These are phyloP conservation scores for Acaromyces ingoldii DNA, from an alignment of 1,284 basidiomycete genomes.

Conservation along the genomic window DNA sequence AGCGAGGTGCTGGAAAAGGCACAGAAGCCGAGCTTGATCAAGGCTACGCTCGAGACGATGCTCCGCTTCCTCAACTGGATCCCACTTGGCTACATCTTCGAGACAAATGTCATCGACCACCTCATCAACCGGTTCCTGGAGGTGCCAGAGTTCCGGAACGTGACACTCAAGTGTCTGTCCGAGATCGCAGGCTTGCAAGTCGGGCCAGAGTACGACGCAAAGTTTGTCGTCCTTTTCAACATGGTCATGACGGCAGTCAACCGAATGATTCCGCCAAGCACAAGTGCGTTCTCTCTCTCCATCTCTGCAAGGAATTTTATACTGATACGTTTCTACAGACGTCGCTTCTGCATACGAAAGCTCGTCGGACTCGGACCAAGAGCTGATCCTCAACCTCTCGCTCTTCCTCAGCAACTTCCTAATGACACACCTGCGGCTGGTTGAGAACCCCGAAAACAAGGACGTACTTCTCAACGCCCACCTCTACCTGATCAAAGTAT, in stretches of 20 bases:
- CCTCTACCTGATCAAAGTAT: constrained; percentile 97
- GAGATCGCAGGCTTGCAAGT: constrained; percentile 82
- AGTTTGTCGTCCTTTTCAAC: constrained; percentile 95
- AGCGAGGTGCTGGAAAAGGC: constrained; percentile 91
- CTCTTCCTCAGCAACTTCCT: constrained; percentile 97
- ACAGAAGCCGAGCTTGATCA: constrained; percentile 92
- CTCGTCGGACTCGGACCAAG: constrained; percentile 87
- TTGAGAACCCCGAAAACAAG: constrained; percentile 85
- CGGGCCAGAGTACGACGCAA: constrained; percentile 95
- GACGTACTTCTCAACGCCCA: constrained; percentile 78
- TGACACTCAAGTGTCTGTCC: constrained; percentile 95
- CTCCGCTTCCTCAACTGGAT: constrained; percentile 99
- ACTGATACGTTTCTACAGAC: constrained; percentile 51
- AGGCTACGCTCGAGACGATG: constrained; percentile 89
- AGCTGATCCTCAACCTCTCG: constrained; percentile 93
- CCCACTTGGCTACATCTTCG: constrained; percentile 96
- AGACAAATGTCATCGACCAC: constrained; percentile 94
- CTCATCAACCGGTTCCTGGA: constrained; percentile 86
- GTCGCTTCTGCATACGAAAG: constrained; percentile 87
- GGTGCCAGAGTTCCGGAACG: constrained; percentile 92
- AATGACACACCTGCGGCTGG: constrained; percentile 72
- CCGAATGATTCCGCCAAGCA: constrained; percentile 62
- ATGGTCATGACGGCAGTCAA: constrained; percentile 55
- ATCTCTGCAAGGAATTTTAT: neutral
- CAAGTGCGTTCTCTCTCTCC: constrained; percentile 55